A percentile compares a stretch with the other conserved stretches of the same genome.
phyloP scores from a whole-genome alignment of 345 rosid genomes.

The Psidium friedrichsthalianum region DNA sequence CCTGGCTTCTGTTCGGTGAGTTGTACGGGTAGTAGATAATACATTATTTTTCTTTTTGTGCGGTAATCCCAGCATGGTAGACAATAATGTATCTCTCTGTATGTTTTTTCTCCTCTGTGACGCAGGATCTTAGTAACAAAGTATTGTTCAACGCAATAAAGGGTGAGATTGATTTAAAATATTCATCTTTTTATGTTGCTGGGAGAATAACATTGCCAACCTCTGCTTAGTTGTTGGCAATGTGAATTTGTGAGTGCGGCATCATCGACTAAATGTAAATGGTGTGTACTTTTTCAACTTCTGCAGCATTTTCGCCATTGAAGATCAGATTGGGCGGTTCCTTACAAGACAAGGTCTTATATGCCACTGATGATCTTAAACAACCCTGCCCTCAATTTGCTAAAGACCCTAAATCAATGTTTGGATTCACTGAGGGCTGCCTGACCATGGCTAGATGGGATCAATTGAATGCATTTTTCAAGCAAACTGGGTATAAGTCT shows the following conservation, averaged over 20 bases:
- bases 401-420: slow-evolving; percentile 25
- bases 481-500: slow-evolving; percentile 34
- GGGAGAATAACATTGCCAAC: background rate
- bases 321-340: slow-evolving; percentile 60
- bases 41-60: background rate
- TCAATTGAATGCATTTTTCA: slow-evolving; percentile 43
- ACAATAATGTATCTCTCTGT: background rate
- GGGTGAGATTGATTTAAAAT: slow-evolving; percentile 15
- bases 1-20: background rate
- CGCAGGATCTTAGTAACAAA: slow-evolving; percentile 40
- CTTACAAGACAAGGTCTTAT: slow-evolving; percentile 59
- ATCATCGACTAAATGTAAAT: background rate
- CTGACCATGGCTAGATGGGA: slow-evolving; percentile 61
- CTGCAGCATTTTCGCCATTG: slow-evolving; percentile 54
- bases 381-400: slow-evolving; percentile 29
- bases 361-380: slow-evolving; percentile 24
- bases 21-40: background rate
- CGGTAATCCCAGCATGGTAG: background rate
- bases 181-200: background rate
- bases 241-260: background rate
- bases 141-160: slow-evolving; percentile 39
- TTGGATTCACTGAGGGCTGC: slow-evolving; percentile 57
- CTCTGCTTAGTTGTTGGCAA: background rate
- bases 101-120: slow-evolving; percentile 6
- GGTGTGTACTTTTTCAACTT: background rate